Base-by-base conservation (phyloP, 371 early-diverging fungal genomes). In the Thermomucor indicae-seudaticae region DNA sequence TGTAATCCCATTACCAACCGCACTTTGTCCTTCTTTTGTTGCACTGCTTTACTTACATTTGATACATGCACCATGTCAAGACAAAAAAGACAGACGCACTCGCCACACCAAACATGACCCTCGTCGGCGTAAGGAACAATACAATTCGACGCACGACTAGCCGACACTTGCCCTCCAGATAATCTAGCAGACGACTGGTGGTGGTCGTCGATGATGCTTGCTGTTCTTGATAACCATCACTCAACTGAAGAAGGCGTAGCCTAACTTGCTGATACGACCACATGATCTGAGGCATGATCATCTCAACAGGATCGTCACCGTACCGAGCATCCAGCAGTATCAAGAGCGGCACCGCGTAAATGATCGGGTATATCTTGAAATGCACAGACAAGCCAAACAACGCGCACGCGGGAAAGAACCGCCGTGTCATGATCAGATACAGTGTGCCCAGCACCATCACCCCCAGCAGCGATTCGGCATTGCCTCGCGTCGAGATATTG, bases 351-450 rank as follows among this genome's bases (percentile, higher is more conserved):
- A 91, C 56, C 0, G 91, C 88, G 65, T 96, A 94, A 16, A 98
- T 86, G 46, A 94, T 78, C 4, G 98, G 97, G 65, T 96, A 98
- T 6, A 97, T 92, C 64, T 98, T 98, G 56, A 97, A 83, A 64
- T 98, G 98, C 6, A 97, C 95, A 5, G 93, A 75, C n/a, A 95
- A 60, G 0, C 97, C 98, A 77, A 91, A 93, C 27, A 89, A 29
- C 8, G 84, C 67, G 5, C 91, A 89, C 0, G 84, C 90, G 25
- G 68, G 47, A 6, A 58, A 66, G 24, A 82, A 64, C 19, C 74
- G 66, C 17, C 76, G 68, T 12, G 59, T 69, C 43, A 85, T 52
- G 14, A 96, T 58, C n/a, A 75, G 59, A 54, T 86, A 91, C 3
- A 97, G 57, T 2, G 85, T 72, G 2, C 79, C 84, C 28, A 97